A percentile compares a stretch with the other conserved stretches of the same genome.
phyloP scores from a whole-genome alignment of 1,284 basidiomycete genomes.

The Tilletia setariae region DNA sequence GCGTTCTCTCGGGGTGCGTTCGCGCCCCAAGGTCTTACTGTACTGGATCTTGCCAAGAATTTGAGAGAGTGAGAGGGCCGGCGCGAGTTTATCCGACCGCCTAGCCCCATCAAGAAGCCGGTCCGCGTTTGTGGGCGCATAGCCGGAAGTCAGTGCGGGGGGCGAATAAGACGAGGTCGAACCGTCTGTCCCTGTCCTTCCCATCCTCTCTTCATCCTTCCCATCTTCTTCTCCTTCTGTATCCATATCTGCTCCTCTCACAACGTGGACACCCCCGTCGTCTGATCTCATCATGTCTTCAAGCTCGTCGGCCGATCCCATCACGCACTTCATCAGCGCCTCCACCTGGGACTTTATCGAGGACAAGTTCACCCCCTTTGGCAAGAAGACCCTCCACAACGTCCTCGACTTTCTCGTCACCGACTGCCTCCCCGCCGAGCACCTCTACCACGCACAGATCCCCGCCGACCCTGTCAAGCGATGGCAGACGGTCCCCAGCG shows the following conservation, averaged over 20 bases:
- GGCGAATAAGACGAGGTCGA: too few relatives aligned
- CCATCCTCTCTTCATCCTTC: neutral
- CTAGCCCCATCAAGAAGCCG: too few relatives aligned
- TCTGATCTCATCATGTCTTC: neutral
- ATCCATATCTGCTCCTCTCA: neutral
- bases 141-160: too few relatives aligned
- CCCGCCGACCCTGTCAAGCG: slow-evolving; percentile 71
- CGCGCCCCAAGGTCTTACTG: too few relatives aligned
- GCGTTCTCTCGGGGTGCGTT: too few relatives aligned
- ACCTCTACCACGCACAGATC: slow-evolving; percentile 76
- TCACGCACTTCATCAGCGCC: slow-evolving; percentile 38
- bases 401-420: slow-evolving; percentile 78
- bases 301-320: slow-evolving; percentile 21
- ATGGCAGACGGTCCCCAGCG: slow-evolving; percentile 78
- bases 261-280: neutral
- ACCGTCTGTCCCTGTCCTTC: neutral
- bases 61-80: too few relatives aligned
- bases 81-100: too few relatives aligned
- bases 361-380: slow-evolving; percentile 69
- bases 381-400: slow-evolving; percentile 77
- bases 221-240: neutral
- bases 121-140: too few relatives aligned
- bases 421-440: slow-evolving; percentile 76
- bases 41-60: too few relatives aligned
- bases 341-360: slow-evolving; percentile 54